phyloP scores from a whole-genome alignment of 2,329 filamentous ascomycete species.

The Alternaria brassicicola region DNA sequence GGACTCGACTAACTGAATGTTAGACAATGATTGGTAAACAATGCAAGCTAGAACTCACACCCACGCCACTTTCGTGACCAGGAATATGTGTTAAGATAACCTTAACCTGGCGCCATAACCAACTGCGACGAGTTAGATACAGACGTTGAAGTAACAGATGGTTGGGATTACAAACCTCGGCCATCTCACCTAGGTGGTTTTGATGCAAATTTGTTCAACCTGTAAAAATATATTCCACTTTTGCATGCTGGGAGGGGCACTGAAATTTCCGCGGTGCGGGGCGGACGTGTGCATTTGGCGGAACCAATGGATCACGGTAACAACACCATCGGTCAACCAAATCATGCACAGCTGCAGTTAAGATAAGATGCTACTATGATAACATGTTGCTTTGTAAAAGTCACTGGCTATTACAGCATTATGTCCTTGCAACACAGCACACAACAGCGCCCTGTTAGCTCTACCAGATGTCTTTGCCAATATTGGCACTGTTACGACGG shows the following conservation, averaged over 20 bases:
- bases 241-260: no score
- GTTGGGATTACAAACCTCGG: neutral
- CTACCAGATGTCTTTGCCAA: neutral
- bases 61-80: conserved; percentile 49
- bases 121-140: conserved; percentile 20
- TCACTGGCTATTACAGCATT: no score
- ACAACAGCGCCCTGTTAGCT: no score
- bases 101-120: conserved; percentile 49
- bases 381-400: neutral
- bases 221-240: no score
- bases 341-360: no score
- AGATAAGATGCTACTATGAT: neutral
- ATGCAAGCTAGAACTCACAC: no score
- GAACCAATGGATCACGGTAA: neutral
- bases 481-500: neutral
- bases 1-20: no score
- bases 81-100: conserved; percentile 44
- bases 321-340: neutral
- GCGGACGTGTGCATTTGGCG: no score
- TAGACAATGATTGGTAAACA: no score
- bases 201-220: no score
- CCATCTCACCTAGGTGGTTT: neutral
- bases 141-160: neutral
- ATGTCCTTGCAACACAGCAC: no score
- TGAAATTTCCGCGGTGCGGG: no score